phyloP scores from a whole-genome alignment of 2,329 filamentous ascomycete species.

The Alternaria sp. region DNA sequence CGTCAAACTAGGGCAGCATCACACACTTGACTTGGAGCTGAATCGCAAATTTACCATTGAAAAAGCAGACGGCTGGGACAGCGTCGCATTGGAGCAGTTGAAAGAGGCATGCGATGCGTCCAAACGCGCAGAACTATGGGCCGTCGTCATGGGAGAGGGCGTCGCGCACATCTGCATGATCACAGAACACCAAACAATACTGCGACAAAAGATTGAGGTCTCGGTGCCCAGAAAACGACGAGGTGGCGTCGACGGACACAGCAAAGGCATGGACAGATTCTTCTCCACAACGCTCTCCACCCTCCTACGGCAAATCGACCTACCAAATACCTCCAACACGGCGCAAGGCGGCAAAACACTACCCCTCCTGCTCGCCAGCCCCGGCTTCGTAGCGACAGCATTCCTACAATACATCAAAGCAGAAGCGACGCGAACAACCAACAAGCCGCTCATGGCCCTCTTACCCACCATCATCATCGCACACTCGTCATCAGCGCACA shows the following conservation, averaged over 20 bases:
- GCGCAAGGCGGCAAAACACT: conserved; percentile 38
- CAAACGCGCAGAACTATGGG: conserved; percentile 82
- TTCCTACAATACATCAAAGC: conserved; percentile 79
- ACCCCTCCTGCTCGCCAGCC: conserved; percentile 85
- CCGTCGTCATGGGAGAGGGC: conserved; percentile 93
- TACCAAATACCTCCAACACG: conserved; percentile 58
- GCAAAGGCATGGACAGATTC: conserved; percentile 78
- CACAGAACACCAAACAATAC: conserved; percentile 79
- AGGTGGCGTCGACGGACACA: conserved; percentile 68
- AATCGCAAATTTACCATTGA: conserved; percentile 87
- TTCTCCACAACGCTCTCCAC: conserved; percentile 80
- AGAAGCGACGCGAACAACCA: conserved; percentile 70
- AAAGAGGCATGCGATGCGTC: conserved; percentile 81
- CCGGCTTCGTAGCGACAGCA: conserved; percentile 83
- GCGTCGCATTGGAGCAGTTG: conserved; percentile 80
- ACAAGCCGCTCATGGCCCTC: conserved; percentile 74
- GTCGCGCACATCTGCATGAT: conserved; percentile 84
- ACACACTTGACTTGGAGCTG: conserved; percentile 84
- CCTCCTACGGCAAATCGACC: conserved; percentile 80
- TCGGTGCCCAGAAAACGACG: conserved; percentile 73
- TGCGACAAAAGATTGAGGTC: conserved; percentile 75
- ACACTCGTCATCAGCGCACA: conserved; percentile 83
- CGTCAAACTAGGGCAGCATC: conserved; percentile 72
- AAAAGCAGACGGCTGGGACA: conserved; percentile 88
- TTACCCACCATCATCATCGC: conserved; percentile 74